A percentile compares a stretch with the other conserved stretches of the same genome.
Evolutionary conservation across 352 stramenopile genomes (phyloP).

Genomic region (Globisporangium rhizosaccharum): DNA sequence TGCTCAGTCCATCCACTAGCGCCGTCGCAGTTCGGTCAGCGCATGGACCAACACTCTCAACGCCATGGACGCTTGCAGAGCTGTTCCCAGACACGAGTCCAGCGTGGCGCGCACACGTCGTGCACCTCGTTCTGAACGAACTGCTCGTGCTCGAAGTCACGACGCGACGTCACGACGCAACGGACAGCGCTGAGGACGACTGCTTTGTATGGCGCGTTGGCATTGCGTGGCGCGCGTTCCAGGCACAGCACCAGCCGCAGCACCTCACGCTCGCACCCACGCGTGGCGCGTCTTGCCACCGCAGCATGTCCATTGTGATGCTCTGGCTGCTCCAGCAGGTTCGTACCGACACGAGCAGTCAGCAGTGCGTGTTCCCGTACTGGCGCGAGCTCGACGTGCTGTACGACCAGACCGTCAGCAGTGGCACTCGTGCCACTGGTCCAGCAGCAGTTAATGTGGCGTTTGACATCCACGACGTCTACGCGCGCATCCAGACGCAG

Average conservation of each 20-base stretch:
- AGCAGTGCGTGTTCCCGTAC: constrained; percentile 40
- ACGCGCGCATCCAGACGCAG: constrained; percentile 37
- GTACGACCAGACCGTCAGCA: constrained; percentile 15
- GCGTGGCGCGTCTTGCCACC: constrained; percentile 11
- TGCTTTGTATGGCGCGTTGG: constrained; percentile 18
- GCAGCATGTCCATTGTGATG: constrained; percentile 45
- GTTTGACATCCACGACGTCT: constrained; percentile 60
- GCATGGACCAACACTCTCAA: neutral
- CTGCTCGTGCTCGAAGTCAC: constrained; percentile 37
- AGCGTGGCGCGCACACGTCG: constrained; percentile 12
- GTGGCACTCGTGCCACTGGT: neutral
- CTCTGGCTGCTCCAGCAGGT: constrained; percentile 42
- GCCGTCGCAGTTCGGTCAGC: neutral
- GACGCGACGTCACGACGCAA: neutral
- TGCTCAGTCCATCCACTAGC: neutral
- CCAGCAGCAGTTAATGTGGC: neutral
- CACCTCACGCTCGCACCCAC: constrained; percentile 5
- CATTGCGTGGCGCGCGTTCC: constrained; percentile 30
- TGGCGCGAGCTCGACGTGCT: constrained; percentile 48
- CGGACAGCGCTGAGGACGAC: no score
- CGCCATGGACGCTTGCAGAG: constrained; percentile 11
- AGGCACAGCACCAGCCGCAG: constrained; percentile 3
- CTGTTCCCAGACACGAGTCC: constrained; percentile 20
- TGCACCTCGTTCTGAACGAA: constrained; percentile 18
- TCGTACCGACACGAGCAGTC: neutral